These are phyloP conservation scores for Pistacia vera DNA, from an alignment of 345 rosid genomes.

Conservation along the genomic window DNA sequence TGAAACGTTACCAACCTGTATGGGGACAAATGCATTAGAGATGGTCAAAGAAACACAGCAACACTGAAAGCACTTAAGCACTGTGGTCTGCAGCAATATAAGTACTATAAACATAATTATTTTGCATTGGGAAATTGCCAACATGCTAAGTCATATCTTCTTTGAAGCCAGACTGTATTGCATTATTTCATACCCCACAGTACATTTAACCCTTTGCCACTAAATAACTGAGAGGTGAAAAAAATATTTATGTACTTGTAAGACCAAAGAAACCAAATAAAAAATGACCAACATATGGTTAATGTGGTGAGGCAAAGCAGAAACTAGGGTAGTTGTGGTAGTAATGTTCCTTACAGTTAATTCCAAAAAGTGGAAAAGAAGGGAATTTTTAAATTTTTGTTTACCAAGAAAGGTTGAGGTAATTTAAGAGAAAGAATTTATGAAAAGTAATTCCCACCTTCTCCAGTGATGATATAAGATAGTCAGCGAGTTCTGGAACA, in stretches of 20 bases:
- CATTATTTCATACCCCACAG: not conserved
- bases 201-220: not conserved
- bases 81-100: not conserved
- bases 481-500: conserved; percentile 88
- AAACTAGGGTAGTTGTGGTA: not conserved
- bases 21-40: conserved; percentile 15
- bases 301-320: not conserved
- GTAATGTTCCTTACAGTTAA: not conserved
- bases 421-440: not conserved
- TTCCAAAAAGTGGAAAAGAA: not conserved
- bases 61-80: not conserved
- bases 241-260: not conserved
- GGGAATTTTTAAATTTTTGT: not conserved
- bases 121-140: not conserved
- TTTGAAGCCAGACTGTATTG: not conserved
- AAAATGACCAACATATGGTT: not conserved
- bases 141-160: not conserved
- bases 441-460: conserved; percentile 50
- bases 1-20: conserved; percentile 82
- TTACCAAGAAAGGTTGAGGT: not conserved
- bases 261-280: not conserved
- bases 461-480: conserved; percentile 69
- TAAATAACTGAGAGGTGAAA: not conserved
- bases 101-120: not conserved
- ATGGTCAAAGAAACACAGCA: conserved; percentile 1